These are phyloP conservation scores for Sordariomycetes sp. DNA, from an alignment of 2,329 filamentous ascomycete species.

Conservation along the genomic window DNA sequence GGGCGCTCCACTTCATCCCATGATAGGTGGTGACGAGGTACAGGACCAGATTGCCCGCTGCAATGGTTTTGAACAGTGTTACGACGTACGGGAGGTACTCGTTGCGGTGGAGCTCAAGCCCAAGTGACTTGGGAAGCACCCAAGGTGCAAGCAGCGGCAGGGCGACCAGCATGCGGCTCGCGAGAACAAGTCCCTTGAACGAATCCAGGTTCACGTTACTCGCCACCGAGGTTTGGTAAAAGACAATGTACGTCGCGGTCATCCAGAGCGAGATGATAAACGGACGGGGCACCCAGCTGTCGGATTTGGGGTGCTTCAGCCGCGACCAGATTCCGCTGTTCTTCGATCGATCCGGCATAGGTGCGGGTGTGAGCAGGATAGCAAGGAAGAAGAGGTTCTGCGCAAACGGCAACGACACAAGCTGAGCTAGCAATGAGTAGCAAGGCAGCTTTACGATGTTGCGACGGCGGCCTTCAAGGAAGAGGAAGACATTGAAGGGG, in stretches of 20 bases:
- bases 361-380: constrained; percentile 44
- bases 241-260: not conserved
- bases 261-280: not conserved
- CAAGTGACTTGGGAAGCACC: constrained; percentile 39
- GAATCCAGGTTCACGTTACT: no score
- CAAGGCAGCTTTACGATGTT: constrained; percentile 44
- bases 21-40: constrained; percentile 33
- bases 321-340: no score
- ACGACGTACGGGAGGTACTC: constrained; percentile 29
- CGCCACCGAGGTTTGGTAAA: no score
- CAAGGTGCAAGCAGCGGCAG: constrained; percentile 34
- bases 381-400: constrained; percentile 55
- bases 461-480: constrained; percentile 48
- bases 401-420: constrained; percentile 51
- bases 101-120: constrained; percentile 29
- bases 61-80: constrained; percentile 38
- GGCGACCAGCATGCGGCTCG: not conserved
- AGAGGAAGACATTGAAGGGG: constrained; percentile 47
- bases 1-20: constrained; percentile 36
- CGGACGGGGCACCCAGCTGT: constrained; percentile 30
- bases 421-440: constrained; percentile 49
- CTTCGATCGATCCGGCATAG: constrained; percentile 20
- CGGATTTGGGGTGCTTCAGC: constrained; percentile 27
- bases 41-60: constrained; percentile 30
- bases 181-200: no score